Conservation (phyloP, 257 asterid species). For the Jacaranda mimosifolia region DNA sequence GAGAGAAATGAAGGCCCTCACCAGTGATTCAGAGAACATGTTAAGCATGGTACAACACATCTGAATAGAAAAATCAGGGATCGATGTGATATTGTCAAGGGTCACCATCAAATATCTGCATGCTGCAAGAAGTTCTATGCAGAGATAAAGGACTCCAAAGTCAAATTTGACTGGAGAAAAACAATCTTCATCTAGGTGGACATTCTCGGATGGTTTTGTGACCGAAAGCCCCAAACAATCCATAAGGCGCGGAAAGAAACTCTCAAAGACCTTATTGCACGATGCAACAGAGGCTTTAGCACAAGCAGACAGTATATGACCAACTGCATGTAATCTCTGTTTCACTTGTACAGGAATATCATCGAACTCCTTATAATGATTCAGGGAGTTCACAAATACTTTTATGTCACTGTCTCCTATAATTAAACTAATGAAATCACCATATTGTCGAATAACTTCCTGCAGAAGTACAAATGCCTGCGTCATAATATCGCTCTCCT, state of each 20-base stretch:
- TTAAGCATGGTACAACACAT: conserved; percentile 63
- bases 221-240: conserved; percentile 65
- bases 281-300: conserved; percentile 65
- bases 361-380: conserved; percentile 50
- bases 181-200: conserved; percentile 39
- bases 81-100: conserved; percentile 37
- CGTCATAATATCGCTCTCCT: conserved; percentile 68
- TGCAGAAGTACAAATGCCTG: conserved; percentile 77
- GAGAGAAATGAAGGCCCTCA: conserved; percentile 55
- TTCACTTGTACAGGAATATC: conserved; percentile 59
- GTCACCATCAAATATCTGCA: conserved; percentile 67
- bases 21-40: conserved; percentile 55
- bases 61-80: conserved; percentile 48
- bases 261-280: conserved; percentile 78
- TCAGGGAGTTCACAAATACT: conserved; percentile 57
- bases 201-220: conserved; percentile 49
- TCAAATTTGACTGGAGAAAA: conserved; percentile 45
- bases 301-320: conserved; percentile 68
- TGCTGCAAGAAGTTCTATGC: conserved; percentile 76
- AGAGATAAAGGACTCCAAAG: conserved; percentile 75
- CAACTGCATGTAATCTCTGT: conserved; percentile 83
- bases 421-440: conserved; percentile 60
- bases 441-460: conserved; percentile 58
- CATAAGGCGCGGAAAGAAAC: conserved; percentile 68
- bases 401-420: conserved; percentile 72